Evolutionary conservation across 305 asterid genomes (phyloP), one percentile per base, ranked within the genome.

Genomic region (Monarda citriodora): DNA sequence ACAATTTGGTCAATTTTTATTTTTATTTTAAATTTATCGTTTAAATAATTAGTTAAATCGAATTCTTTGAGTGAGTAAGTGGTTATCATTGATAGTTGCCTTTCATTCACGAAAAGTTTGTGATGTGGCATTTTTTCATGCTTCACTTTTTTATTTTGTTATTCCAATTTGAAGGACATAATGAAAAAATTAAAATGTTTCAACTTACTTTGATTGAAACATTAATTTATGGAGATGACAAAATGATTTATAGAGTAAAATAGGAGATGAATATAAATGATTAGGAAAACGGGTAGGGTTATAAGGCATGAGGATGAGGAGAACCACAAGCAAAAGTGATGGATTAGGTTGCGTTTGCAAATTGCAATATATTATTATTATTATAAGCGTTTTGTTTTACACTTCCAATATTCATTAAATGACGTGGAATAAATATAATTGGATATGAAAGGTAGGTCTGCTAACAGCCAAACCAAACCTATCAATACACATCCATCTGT

Each of bases 21-120:
- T 15, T 13, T 1, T 50, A 12, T 13, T 1, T 49, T 44, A 16
- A 4, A 0, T 21, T 22, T 49, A 29, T 64, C 50, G n/a, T 60
- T 53, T 56, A 12, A 14, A 53, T 56, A 6, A 70, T 71, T 71
- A 31, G 12, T 40, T 37, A 56, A 38, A 79, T 70, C 71, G 77
- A 79, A 77, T 73, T 73, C 83, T 77, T 82, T 74, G 83, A 71
- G 76, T 59, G 87, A 82, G 79, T 53, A 70, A 76, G 87, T 72
- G 85, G 94, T 71, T 73, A 81, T 79, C 72, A 69, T 79, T 76
- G 83, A 69, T 47, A 77, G 79, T 87, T 74, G 83, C 85, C 92
- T 76, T 81, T 72, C 80, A 73, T 82, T 89, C 96, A 89, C 92
- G 92, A 81, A 89, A 84, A 77, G 86, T 68, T 66, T 72, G 84